Evolutionary conservation across 768 basidiomycete species (phyloP).

Genomic region (Podaxis pistillaris): DNA sequence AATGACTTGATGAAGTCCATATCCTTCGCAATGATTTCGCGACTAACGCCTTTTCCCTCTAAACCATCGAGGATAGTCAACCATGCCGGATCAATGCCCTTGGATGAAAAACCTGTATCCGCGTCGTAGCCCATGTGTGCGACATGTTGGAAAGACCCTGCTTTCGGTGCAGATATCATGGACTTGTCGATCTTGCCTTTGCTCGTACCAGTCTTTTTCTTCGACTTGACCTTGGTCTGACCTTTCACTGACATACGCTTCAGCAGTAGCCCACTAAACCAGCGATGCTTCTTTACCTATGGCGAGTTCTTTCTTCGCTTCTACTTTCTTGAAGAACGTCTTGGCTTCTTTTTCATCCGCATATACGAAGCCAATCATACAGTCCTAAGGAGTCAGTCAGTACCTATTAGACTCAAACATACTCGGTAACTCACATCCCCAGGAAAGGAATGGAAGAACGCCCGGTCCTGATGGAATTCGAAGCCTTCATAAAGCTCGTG

Average conservation of each 20-base stretch:
- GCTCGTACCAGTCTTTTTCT: slow-evolving; percentile 57
- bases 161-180: slow-evolving; percentile 80
- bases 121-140: slow-evolving; percentile 95
- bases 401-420: slow-evolving; percentile 2
- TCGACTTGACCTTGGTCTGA: slow-evolving; percentile 45
- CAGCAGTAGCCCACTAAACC: not conserved
- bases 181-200: slow-evolving; percentile 90
- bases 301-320: slow-evolving; percentile 58
- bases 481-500: slow-evolving; percentile 86
- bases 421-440: slow-evolving; percentile 73
- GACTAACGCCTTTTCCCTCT: slow-evolving; percentile 61
- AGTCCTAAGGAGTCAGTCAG: slow-evolving; percentile 52
- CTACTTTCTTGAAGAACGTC: slow-evolving; percentile 83
- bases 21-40: slow-evolving; percentile 69
- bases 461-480: slow-evolving; percentile 78
- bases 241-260: slow-evolving; percentile 4
- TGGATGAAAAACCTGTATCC: slow-evolving; percentile 82
- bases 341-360: slow-evolving; percentile 84
- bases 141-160: slow-evolving; percentile 81
- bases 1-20: slow-evolving; percentile 90
- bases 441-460: slow-evolving; percentile 90
- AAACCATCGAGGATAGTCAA: slow-evolving; percentile 66
- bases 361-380: slow-evolving; percentile 91
- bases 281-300: slow-evolving; percentile 35
- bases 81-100: slow-evolving; percentile 92